Conservation (phyloP, 495 filamentous ascomycete genomes). For the Penicillium chermesinum region DNA sequence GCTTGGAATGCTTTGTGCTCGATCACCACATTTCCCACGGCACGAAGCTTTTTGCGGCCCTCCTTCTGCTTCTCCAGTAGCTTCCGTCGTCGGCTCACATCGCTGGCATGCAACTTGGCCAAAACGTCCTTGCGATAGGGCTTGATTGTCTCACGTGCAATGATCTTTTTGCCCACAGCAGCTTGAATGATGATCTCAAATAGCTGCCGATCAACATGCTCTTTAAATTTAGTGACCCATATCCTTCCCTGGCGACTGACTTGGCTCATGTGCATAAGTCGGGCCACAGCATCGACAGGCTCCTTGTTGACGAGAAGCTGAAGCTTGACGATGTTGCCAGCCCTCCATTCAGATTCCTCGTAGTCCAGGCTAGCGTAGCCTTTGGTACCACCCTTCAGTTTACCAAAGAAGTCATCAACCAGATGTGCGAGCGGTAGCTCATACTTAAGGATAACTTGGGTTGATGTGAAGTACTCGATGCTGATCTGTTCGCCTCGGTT, state of each 20-base stretch:
- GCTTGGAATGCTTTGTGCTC: constrained; percentile 91
- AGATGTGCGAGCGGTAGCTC: constrained; percentile 79
- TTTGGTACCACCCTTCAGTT: constrained; percentile 83
- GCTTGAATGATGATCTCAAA: constrained; percentile 97
- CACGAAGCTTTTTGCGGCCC: constrained; percentile 76
- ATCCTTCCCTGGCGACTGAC: constrained; percentile 66
- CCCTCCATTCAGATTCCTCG: constrained; percentile 85
- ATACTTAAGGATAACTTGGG: constrained; percentile 94
- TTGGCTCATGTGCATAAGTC: constrained; percentile 79
- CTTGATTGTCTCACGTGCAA: constrained; percentile 93
- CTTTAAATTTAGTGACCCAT: constrained; percentile 96
- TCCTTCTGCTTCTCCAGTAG: constrained; percentile 96
- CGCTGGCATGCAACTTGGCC: constrained; percentile 88
- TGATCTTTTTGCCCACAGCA: constrained; percentile 71
- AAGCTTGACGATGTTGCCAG: constrained; percentile 78
- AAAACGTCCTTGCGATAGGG: constrained; percentile 93
- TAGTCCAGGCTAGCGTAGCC: constrained; percentile 86
- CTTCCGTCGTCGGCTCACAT: constrained; percentile 77
- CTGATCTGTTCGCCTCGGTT: constrained; percentile 83
- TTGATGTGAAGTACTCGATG: constrained; percentile 86
- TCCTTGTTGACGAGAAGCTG: constrained; percentile 90
- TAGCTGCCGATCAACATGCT: constrained; percentile 92
- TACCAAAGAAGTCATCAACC: constrained; percentile 96
- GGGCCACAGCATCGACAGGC: constrained; percentile 89
- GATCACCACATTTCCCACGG: constrained; percentile 76